Conservation (phyloP, 108 stramenopile genomes). For the Nannochloropsis granulata region DNA sequence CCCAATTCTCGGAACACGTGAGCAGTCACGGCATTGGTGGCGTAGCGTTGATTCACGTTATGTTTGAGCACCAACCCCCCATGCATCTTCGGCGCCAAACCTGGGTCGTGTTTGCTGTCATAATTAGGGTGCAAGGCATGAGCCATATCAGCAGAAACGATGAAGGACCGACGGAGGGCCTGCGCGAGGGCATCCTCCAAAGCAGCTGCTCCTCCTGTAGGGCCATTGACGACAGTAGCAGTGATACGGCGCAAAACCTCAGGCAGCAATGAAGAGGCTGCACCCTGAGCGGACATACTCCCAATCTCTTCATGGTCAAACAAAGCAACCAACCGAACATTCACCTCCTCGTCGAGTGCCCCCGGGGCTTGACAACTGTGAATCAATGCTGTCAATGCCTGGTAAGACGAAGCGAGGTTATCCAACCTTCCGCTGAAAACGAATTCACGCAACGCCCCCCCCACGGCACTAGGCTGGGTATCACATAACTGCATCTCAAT, state of each 20-base stretch:
- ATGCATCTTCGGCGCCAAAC: slow-evolving; percentile 78
- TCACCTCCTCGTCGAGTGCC: slow-evolving; percentile 38
- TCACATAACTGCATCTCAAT: slow-evolving; percentile 85
- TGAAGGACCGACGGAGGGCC: slow-evolving; percentile 46
- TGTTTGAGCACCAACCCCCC: slow-evolving; percentile 91
- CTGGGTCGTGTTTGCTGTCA: slow-evolving; percentile 73
- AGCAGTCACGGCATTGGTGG: slow-evolving; percentile 73
- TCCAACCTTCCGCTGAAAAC: slow-evolving; percentile 79
- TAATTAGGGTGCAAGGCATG: slow-evolving; percentile 98
- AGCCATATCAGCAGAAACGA: slow-evolving; percentile 77
- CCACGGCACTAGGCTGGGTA: slow-evolving; percentile 64
- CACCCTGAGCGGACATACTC: slow-evolving; percentile 36
- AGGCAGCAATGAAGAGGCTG: slow-evolving; percentile 47
- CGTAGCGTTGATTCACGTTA: slow-evolving; percentile 90
- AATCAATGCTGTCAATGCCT: neutral
- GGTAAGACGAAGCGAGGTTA: slow-evolving; percentile 81
- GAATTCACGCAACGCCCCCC: slow-evolving; percentile 71
- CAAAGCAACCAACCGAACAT: slow-evolving; percentile 64
- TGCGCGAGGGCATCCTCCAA: neutral
- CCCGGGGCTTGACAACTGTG: neutral
- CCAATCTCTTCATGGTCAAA: slow-evolving; percentile 99
- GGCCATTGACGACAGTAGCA: neutral
- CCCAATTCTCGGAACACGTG: slow-evolving; percentile 69
- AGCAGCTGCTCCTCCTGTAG: neutral
- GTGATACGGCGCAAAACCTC: slow-evolving; percentile 59